A percentile compares a stretch with the other conserved stretches of the same genome.
Evolutionary conservation across 2,329 filamentous ascomycete genomes (phyloP).

Genomic region (Fusarium longipes): DNA sequence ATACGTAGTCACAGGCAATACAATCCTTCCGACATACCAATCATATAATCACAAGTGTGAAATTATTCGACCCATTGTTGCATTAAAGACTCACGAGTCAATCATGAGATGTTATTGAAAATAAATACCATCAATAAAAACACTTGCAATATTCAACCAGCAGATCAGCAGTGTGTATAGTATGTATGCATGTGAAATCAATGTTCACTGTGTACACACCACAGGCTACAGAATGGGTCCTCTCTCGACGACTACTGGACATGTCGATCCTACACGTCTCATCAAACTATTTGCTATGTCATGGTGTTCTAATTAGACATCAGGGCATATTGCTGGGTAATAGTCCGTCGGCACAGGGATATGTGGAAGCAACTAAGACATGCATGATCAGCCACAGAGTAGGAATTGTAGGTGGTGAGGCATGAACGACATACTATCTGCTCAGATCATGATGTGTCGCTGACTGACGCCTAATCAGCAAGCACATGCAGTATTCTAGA

Average conservation of each 20-base stretch:
- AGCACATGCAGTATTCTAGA: slow-evolving; percentile 22
- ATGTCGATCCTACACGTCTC: slow-evolving; percentile 28
- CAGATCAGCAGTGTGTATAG: background rate
- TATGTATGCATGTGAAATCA: too few relatives aligned
- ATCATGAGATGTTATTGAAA: background rate
- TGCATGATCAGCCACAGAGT: background rate
- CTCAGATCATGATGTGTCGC: slow-evolving; percentile 2
- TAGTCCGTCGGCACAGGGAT: background rate
- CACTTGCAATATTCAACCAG: background rate
- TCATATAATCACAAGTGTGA: too few relatives aligned
- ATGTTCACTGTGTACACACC: background rate
- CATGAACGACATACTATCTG: background rate
- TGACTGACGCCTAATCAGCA: slow-evolving; percentile 18
- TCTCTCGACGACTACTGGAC: background rate
- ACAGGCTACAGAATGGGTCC: background rate
- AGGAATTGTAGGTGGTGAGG: background rate
- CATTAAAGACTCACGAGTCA: too few relatives aligned
- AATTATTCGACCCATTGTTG: background rate
- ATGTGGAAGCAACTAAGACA: slow-evolving; percentile 3
- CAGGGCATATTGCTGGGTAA: background rate
- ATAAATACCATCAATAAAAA: background rate
- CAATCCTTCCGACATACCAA: too few relatives aligned
- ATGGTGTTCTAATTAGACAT: slow-evolving; percentile 23
- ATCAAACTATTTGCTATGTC: slow-evolving; percentile 14
- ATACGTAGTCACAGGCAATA: too few relatives aligned